Base-by-base conservation (phyloP, 1,284 basidiomycete genomes). In the Pseudozyma flocculosa region DNA sequence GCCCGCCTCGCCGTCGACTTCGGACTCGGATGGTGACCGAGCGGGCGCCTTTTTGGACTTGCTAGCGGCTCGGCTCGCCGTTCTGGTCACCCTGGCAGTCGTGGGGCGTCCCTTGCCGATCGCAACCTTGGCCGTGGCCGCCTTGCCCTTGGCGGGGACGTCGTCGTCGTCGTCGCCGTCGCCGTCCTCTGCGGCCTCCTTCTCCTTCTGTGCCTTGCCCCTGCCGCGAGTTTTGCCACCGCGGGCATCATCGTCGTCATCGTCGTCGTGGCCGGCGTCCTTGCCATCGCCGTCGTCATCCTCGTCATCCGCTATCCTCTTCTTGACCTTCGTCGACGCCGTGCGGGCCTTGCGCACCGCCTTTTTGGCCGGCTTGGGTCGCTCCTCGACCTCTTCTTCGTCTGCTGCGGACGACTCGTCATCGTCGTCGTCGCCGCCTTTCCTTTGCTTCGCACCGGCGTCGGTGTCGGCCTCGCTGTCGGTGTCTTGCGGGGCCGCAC, bases 11-110 rank as follows among this genome's bases (percentile, higher is more conserved):
- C 49, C 48, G 37, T 46, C 50, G 1, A 54, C 47, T 15, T 42
- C 46, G 1, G 46, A 22, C 14, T 48, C 43, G 26, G 34, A n/a
- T n/a, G n/a, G n/a, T n/a, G n/a, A n/a, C n/a, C n/a, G n/a, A n/a
- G n/a, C 42, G 8, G 40, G 23, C 15, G 51, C 26, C 50, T 64
- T 64, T 26, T 56, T 56, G 3, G 47, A 43, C 34, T 50, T 64
- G 36, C 7, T 11, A 11, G 11, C 26, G 26, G 26, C 26, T 29
- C 26, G 26, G 11, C 26, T 29, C 26, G 26, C 11, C 38, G 52
- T 63, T 14, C n/a, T 38, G 2, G 49, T 24, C 18, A 14, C 37
- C 37, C 7, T 17, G 17, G 15, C 15, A 14, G 37, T 38, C 7
- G 4, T 38, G 15, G 17, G 15, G 17, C 37, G 15, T 8, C 19